Base-by-base conservation (phyloP, 2,329 filamentous ascomycete species). In the Neurospora crassa region DNA sequence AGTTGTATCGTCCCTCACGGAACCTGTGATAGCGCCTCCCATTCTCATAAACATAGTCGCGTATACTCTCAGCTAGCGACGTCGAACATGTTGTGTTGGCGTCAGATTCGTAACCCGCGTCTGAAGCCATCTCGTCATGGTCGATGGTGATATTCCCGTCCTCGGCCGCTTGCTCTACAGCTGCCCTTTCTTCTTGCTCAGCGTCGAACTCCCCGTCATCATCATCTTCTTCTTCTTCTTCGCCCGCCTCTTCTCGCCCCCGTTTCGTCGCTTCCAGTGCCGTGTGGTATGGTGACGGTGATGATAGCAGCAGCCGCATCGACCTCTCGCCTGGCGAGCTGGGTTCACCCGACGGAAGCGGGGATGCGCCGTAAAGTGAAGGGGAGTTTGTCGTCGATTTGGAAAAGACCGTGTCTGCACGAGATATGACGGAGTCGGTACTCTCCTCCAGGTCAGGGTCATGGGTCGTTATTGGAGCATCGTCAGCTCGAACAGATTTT, bases 1-100 rank as follows among this genome's bases (percentile, higher is more conserved):
- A 87, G 70, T 85, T 85, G 75, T 89, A 89, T 12, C 78, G 76
- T 6, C 86, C 86, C 71, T 86, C 85, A 20, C 85, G 81, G 75
- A 86, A 87, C 59, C 82, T 82, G 75, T 88, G 87, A 72, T 89
- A 89, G 37, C 87, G 82, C 34, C 87, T 82, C n/a, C 87, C 87
- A 75, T 89, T 88, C 75, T 88, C 86, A 71, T 81, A 83, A 68
- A 82, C 80, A 74, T 86, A 89, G 72, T 88, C 83, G 63, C 83
- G 79, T 34, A 87, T 80, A 45, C 78, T 81, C 67, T 79, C 79
- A 12, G 77, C 76, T 8, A 81, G 73, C 14, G 79, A 80, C 7
- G 78, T 79, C 16, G 79, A 79, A 29, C 77, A 76, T 20, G 75
- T 74, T 1, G 76, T 78, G 67, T 75, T 74, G 37, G 63, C 74